These are phyloP conservation scores for Strobilomyces echinocephalus DNA, from an alignment of 768 basidiomycete species.

Conservation along the genomic window DNA sequence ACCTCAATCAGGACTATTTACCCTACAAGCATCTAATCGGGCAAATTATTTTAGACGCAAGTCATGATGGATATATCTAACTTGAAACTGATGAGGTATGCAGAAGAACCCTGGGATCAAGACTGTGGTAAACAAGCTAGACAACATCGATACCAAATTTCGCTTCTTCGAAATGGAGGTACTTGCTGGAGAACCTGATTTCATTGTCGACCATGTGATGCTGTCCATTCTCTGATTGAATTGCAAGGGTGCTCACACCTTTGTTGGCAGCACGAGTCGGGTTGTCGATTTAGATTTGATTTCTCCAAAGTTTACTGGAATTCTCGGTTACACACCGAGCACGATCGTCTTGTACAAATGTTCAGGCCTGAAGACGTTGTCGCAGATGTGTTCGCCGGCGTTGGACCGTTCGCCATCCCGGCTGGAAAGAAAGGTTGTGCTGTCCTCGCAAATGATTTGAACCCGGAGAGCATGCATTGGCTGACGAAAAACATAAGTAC, in stretches of 20 bases:
- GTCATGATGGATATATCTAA: slow-evolving; percentile 23
- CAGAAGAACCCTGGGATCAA: slow-evolving; percentile 83
- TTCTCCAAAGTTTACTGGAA: slow-evolving; percentile 98
- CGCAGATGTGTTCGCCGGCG: slow-evolving; percentile 94
- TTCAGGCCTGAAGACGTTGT: slow-evolving; percentile 77
- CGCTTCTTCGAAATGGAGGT: slow-evolving; percentile 97
- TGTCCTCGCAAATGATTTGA: slow-evolving; percentile 91
- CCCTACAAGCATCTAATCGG: slow-evolving; percentile 91
- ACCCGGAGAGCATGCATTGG: slow-evolving; percentile 82
- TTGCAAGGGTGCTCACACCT: neutral
- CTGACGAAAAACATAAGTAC: slow-evolving; percentile 63
- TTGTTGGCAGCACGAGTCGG: slow-evolving; percentile 64
- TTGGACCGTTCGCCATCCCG: slow-evolving; percentile 93
- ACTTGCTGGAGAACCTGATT: slow-evolving; percentile 85
- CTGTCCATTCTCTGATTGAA: neutral
- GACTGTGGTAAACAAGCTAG: slow-evolving; percentile 94
- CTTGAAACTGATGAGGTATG: slow-evolving; percentile 6
- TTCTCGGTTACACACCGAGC: slow-evolving; percentile 88
- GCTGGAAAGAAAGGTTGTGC: slow-evolving; percentile 88
- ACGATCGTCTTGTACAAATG: slow-evolving; percentile 71
- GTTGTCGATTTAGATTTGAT: slow-evolving; percentile 88
- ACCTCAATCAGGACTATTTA: slow-evolving; percentile 84
- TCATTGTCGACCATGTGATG: slow-evolving; percentile 80
- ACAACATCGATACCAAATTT: slow-evolving; percentile 79
- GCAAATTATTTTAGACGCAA: slow-evolving; percentile 84